Evolutionary conservation across 441 rosid genomes (phyloP).

Genomic region (Geranium incanum): DNA sequence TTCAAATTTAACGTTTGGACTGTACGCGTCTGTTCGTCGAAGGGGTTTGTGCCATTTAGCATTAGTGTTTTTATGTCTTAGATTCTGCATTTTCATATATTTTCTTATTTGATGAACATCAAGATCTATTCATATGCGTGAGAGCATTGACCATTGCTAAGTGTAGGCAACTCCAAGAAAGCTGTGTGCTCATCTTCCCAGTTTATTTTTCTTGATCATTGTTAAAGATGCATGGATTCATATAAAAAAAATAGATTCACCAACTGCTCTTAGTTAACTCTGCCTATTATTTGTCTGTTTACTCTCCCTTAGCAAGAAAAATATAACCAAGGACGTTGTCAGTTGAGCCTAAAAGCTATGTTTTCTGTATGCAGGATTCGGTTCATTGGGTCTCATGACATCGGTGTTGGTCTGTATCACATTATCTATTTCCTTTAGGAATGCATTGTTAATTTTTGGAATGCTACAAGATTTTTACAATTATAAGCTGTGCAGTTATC

Average conservation of each 20-base stretch:
- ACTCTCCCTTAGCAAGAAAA: not conserved
- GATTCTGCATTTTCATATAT: not conserved
- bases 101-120: not conserved
- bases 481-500: conserved; percentile 47
- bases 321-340: not conserved
- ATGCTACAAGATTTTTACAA: conserved; percentile 8
- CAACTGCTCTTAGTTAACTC: not conserved
- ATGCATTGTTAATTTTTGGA: conserved; percentile 12
- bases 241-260: not conserved
- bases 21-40: not conserved
- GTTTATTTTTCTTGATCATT: not conserved
- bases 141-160: not conserved
- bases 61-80: not conserved
- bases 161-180: not conserved
- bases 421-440: not conserved
- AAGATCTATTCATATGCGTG: not conserved
- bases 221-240: not conserved
- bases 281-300: not conserved
- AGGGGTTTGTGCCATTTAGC: not conserved
- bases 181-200: not conserved
- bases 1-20: not conserved
- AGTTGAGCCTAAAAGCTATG: conserved; percentile 19
- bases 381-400: conserved; percentile 92
- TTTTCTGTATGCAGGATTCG: conserved; percentile 61
- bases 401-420: conserved; percentile 72